Conservation (phyloP, 129 eudicot species). For the Artemisia argyi region DNA sequence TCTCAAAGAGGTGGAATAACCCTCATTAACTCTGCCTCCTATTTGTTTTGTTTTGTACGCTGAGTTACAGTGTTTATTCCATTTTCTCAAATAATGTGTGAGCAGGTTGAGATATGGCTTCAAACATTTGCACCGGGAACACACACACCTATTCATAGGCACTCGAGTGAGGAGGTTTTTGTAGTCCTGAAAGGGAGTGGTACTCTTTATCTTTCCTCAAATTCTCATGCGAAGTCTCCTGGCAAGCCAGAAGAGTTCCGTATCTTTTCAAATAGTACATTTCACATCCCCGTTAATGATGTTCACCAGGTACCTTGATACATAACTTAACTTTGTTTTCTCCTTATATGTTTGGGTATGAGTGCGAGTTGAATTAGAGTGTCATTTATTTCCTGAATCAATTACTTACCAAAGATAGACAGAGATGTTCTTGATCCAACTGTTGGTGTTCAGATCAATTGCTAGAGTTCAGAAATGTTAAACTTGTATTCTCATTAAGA, state of each 20-base stretch:
- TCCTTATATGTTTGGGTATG: background rate
- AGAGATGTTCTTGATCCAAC: background rate
- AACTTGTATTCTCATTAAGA: background rate
- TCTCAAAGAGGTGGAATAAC: slow-evolving; percentile 54
- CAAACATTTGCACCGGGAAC: slow-evolving; percentile 84
- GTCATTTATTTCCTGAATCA: background rate
- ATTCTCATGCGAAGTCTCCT: slow-evolving; percentile 62
- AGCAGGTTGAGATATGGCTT: slow-evolving; percentile 86
- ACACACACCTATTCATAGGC: slow-evolving; percentile 86
- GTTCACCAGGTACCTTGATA: slow-evolving; percentile 75
- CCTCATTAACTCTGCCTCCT: slow-evolving; percentile 5
- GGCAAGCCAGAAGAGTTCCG: slow-evolving; percentile 68
- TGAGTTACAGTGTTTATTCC: background rate
- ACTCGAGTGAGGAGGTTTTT: slow-evolving; percentile 90
- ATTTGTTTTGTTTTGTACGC: background rate
- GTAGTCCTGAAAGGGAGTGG: slow-evolving; percentile 87
- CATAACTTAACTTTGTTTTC: background rate
- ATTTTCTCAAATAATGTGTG: background rate
- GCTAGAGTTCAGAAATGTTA: background rate
- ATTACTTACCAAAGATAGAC: background rate
- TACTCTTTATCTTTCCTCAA: slow-evolving; percentile 65
- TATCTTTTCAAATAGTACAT: slow-evolving; percentile 72
- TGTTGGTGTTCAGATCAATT: background rate
- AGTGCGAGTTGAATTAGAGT: background rate
- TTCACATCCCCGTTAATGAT: slow-evolving; percentile 79